Evolutionary conservation across 208 protist genomes (phyloP).

Genomic region (Willaertia magna): DNA sequence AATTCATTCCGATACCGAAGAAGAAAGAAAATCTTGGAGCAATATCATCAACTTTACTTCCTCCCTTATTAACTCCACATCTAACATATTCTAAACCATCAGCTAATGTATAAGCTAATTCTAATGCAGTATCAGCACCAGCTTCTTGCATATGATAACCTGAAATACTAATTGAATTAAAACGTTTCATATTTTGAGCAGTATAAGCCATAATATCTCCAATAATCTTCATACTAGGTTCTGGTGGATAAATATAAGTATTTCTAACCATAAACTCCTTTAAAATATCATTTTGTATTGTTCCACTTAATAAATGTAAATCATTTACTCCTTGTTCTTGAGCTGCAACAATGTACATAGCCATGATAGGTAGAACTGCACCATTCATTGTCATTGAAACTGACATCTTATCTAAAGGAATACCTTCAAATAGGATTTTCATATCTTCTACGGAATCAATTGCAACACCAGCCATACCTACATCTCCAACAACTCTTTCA

Average conservation of each 20-base stretch:
- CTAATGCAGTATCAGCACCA: conserved; percentile 65
- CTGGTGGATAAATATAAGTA: conserved; percentile 89
- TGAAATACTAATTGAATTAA: conserved; percentile 80
- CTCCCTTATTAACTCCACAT: conserved; percentile 36
- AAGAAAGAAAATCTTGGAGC: conserved; percentile 85
- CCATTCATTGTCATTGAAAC: conserved; percentile 95
- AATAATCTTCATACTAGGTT: conserved; percentile 78
- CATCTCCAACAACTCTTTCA: conserved; percentile 72
- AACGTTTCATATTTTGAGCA: conserved; percentile 77
- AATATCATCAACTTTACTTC: conserved; percentile 74
- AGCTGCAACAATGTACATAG: conserved; percentile 83
- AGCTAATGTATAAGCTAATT: conserved; percentile 85
- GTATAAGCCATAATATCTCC: conserved; percentile 85
- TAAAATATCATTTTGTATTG: conserved; percentile 93
- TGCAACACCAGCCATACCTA: conserved; percentile 90
- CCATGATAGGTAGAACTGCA: conserved; percentile 79
- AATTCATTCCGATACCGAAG: conserved; percentile 90
- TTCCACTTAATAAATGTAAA: conserved; percentile 64
- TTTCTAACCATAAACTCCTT: conserved; percentile 94
- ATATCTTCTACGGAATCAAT: conserved; percentile 73
- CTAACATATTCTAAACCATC: conserved; percentile 84
- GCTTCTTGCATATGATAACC: conserved; percentile 93
- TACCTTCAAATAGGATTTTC: conserved; percentile 70
- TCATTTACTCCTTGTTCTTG: conserved; percentile 73
- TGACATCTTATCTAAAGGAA: conserved; percentile 80